Evolutionary conservation across 140 eudicot species (phyloP).

Genomic region (Oenanthe javanica): DNA sequence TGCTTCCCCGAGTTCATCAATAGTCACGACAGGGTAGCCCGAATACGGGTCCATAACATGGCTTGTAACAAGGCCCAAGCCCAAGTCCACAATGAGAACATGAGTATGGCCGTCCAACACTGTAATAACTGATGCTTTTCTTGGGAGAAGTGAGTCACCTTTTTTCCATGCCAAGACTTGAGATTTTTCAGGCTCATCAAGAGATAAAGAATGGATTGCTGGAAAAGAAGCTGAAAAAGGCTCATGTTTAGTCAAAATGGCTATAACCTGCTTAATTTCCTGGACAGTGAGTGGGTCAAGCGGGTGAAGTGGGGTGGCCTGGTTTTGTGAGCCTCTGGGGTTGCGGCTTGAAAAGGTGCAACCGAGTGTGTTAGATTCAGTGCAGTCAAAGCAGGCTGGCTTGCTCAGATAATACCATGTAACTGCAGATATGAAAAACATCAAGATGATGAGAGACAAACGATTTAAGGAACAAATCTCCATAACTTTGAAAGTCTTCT

Average conservation of each 20-base stretch:
- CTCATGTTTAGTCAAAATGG: constrained; percentile 28
- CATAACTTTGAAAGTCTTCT: constrained; percentile 14
- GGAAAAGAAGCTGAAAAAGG: constrained; percentile 25
- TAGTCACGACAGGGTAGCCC: constrained; percentile 43
- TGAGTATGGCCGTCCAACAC: constrained; percentile 25
- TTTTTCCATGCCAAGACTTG: constrained; percentile 30
- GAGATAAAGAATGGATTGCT: constrained; percentile 27
- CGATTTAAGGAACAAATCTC: constrained; percentile 9
- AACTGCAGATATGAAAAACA: constrained; percentile 17
- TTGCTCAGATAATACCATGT: constrained; percentile 17
- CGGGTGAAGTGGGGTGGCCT: constrained; percentile 48
- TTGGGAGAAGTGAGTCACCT: constrained; percentile 36
- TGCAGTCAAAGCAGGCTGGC: constrained; percentile 1
- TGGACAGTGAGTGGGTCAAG: constrained; percentile 61
- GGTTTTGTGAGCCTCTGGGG: background rate
- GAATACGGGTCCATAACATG: constrained; percentile 20
- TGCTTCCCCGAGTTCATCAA: constrained; percentile 23
- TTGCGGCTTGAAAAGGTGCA: constrained; percentile 21
- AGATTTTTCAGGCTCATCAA: constrained; percentile 45
- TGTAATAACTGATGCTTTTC: constrained; percentile 28
- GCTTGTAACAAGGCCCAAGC: constrained; percentile 17
- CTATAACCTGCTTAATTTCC: constrained; percentile 46
- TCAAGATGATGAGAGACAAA: constrained; percentile 19
- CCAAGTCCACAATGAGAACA: constrained; percentile 29
- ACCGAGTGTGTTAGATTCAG: constrained; percentile 11